These are phyloP conservation scores for Ensete ventricosum DNA, from an alignment of 176 grass and related monocot genomes.

Conservation along the genomic window DNA sequence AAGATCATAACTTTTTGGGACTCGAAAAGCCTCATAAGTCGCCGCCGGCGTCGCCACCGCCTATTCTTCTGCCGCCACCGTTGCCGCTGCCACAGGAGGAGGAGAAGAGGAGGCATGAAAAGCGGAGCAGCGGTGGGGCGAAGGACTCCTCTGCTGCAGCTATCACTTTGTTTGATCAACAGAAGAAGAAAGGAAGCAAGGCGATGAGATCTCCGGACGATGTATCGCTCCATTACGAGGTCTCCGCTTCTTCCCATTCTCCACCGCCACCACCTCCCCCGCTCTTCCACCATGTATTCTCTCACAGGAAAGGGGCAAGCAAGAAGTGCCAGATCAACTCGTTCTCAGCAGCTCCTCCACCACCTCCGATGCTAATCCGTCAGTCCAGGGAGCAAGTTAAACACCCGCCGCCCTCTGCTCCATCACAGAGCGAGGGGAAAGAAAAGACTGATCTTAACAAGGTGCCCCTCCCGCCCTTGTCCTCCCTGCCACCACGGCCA, in stretches of 20 bases:
- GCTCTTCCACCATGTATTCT: conserved; percentile 50
- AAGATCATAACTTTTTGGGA: conserved; percentile 1
- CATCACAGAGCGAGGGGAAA: no score
- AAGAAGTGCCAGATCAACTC: conserved; percentile 69
- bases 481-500: background rate
- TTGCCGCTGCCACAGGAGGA: conserved; percentile 2
- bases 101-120: conserved; percentile 58
- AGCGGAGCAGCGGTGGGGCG: conserved; percentile 45
- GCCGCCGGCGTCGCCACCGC: conserved; percentile 17
- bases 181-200: conserved; percentile 75
- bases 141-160: conserved; percentile 64
- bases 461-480: conserved; percentile 1
- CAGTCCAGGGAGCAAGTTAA: conserved; percentile 28
- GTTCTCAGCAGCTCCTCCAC: conserved; percentile 5
- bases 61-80: conserved; percentile 22
- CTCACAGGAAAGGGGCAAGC: conserved; percentile 35
- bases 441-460: no score
- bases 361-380: conserved; percentile 1
- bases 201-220: conserved; percentile 10
- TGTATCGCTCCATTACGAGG: background rate
- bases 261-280: conserved; percentile 38
- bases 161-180: conserved; percentile 64
- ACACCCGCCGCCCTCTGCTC: background rate
- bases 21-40: conserved; percentile 16
- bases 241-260: conserved; percentile 23